Conservation (phyloP, 345 rosid genomes). For the Raphanus sativus region DNA sequence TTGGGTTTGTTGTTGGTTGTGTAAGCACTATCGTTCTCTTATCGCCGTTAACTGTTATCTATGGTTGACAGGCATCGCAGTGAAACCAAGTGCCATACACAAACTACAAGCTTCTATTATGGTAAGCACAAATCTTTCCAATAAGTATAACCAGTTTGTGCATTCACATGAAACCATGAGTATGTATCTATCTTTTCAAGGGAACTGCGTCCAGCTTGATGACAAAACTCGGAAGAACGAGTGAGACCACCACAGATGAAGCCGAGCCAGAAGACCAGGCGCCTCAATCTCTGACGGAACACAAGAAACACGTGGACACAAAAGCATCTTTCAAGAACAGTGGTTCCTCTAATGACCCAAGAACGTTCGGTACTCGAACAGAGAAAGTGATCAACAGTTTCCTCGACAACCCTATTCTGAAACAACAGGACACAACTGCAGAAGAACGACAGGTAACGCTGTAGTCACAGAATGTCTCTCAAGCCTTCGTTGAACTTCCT, state of each 20-base stretch:
- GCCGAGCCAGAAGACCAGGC: slow-evolving; percentile 34
- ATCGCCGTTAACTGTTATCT: not conserved
- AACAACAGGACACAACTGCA: slow-evolving; percentile 45
- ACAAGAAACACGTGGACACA: slow-evolving; percentile 41
- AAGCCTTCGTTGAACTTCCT: not conserved
- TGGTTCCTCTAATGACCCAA: slow-evolving; percentile 29
- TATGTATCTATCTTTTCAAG: slow-evolving; percentile 39
- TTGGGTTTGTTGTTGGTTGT: slow-evolving; percentile 14
- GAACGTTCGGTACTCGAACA: slow-evolving; percentile 61
- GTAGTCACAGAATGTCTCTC: not conserved
- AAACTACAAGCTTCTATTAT: slow-evolving; percentile 61
- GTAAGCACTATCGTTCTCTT: not conserved
- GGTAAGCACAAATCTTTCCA: slow-evolving; percentile 42
- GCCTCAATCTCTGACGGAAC: slow-evolving; percentile 44
- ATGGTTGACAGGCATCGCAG: slow-evolving; percentile 65
- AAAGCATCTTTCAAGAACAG: slow-evolving; percentile 2
- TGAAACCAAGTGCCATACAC: slow-evolving; percentile 76
- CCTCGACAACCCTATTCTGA: slow-evolving; percentile 62
- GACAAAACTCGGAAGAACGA: slow-evolving; percentile 59
- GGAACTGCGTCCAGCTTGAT: slow-evolving; percentile 55
- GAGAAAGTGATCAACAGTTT: slow-evolving; percentile 74
- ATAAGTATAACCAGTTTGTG: not conserved
- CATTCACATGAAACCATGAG: slow-evolving; percentile 33
- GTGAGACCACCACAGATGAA: slow-evolving; percentile 40
- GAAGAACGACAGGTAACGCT: slow-evolving; percentile 36